Conservation (phyloP, 805 yeast genomes). For the Hyphopichia homilentoma region DNA sequence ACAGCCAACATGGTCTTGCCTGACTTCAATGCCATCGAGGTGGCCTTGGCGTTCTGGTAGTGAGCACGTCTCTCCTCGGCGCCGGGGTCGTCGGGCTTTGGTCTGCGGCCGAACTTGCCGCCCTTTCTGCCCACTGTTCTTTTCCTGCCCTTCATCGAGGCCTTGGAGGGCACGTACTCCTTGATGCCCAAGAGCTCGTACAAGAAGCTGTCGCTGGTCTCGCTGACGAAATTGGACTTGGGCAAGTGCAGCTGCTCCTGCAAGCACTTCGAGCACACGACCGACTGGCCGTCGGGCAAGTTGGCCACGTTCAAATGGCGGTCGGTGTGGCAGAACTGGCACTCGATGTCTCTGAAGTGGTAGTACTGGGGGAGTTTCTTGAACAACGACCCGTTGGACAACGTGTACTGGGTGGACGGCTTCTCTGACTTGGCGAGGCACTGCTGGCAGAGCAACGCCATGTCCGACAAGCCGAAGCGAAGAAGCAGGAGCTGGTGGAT, state of each 20-base stretch:
- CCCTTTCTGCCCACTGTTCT: slow-evolving; percentile 25
- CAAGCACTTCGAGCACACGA: slow-evolving; percentile 45
- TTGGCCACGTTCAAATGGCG: slow-evolving; percentile 33
- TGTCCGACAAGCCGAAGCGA: slow-evolving; percentile 54
- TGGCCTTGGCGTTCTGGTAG: slow-evolving; percentile 29
- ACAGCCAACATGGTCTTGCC: slow-evolving; percentile 38
- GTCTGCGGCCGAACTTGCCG: slow-evolving; percentile 8
- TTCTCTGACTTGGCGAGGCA: slow-evolving; percentile 45
- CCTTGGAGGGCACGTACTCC: slow-evolving; percentile 27
- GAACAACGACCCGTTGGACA: slow-evolving; percentile 55
- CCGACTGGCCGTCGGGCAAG: slow-evolving; percentile 12
- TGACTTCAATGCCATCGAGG: slow-evolving; percentile 28
- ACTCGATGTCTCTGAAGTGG: slow-evolving; percentile 48
- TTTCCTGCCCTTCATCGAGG: slow-evolving; percentile 10
- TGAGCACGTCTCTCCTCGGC: slow-evolving; percentile 37
- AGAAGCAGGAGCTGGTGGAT: slow-evolving; percentile 50
- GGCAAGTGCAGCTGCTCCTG: slow-evolving; percentile 14
- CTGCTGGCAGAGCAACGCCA: slow-evolving; percentile 44
- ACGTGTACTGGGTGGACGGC: slow-evolving; percentile 47
- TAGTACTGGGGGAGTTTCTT: slow-evolving; percentile 44
- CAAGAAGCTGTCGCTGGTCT: slow-evolving; percentile 45
- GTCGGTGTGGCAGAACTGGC: slow-evolving; percentile 43
- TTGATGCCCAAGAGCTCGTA: slow-evolving; percentile 47
- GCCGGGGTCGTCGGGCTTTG: slow-evolving; percentile 21
- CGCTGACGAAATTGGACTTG: slow-evolving; percentile 27